Evolutionary conservation across 2,329 filamentous ascomycete genomes (phyloP), one percentile per base, ranked within the genome.

Genomic region (Diplodia seriata): DNA sequence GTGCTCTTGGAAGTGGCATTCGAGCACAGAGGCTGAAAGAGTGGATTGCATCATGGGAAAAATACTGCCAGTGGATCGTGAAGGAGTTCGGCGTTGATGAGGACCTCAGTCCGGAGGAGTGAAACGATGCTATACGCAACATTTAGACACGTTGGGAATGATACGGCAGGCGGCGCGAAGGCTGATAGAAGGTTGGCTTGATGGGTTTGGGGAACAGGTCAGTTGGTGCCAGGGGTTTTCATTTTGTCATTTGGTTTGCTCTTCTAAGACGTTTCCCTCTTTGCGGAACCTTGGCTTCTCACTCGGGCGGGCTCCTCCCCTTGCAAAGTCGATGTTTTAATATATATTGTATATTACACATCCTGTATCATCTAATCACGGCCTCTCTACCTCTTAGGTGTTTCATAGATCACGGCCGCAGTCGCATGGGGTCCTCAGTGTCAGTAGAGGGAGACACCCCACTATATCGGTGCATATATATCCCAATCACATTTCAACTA

Each of bases 51-150:
- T 87, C 91, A 72, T 98, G 94, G 88, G 94, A 98, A 82, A 85
- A 87, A 74, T 98, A 95, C 76, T 98, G 94, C 75, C 85, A 93
- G 66, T 97, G 93, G 93, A 85, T 98, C 54, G 90, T 97, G 11
- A 84, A 89, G 47, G 91, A 97, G 80, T 97, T 72, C 86, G 81
- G 86, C 75, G 49, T 73, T n/a, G 79, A 81, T 69, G 82, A 85
- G 70, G 83, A 83, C 68, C 76, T 81, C 54, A 79, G 82, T 15
- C 81, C 82, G 8, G 80, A 81, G 53, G 79, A 77, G 68, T 63
- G n/a, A 63, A 63, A 63, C 20, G n/a, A 63, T 12, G 59, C 47
- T 51, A 23, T 23, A 51, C 31, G 59, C 78, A 61, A 65, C 29
- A 20, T 38, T 31, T 38, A 51, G 36, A 51, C 43, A 38, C 23